phyloP scores from a whole-genome alignment of 768 basidiomycete genomes.

The Leccinellum rugosiceps region DNA sequence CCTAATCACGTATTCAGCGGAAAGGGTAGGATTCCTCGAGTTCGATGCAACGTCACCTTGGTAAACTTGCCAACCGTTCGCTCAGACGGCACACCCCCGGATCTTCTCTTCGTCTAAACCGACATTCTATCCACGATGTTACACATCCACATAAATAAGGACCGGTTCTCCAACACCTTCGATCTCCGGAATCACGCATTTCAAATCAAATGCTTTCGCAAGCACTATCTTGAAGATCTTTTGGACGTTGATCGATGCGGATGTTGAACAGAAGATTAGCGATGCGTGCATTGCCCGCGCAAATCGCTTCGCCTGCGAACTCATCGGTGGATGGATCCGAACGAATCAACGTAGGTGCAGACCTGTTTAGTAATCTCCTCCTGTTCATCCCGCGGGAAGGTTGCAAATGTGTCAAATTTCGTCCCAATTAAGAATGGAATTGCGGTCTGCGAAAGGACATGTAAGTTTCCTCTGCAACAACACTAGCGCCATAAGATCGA shows the following conservation, averaged over 20 bases:
- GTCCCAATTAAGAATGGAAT: constrained; percentile 99
- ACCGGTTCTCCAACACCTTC: constrained; percentile 96
- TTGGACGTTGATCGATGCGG: constrained; percentile 98
- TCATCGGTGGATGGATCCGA: constrained; percentile 5
- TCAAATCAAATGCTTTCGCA: constrained; percentile 96
- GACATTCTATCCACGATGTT: constrained; percentile 30
- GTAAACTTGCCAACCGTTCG: constrained; percentile 7
- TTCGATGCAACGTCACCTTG: constrained; percentile 31
- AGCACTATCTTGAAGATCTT: constrained; percentile 99
- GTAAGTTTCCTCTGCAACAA: constrained; percentile 17
- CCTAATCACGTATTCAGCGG: constrained; percentile 18
- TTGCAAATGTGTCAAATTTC: constrained; percentile 96
- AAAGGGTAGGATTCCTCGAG: constrained; percentile 9
- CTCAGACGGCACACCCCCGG: constrained; percentile 15
- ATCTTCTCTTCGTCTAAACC: constrained; percentile 15
- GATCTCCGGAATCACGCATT: constrained; percentile 98
- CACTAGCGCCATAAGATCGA: constrained; percentile 4
- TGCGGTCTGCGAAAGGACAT: constrained; percentile 63
- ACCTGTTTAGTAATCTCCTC: constrained; percentile 99
- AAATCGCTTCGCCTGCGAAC: constrained; percentile 85
- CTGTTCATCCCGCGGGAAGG: constrained; percentile 95
- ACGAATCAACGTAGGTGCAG: constrained; percentile 17
- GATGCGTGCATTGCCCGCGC: constrained; percentile 99
- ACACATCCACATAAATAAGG: constrained; percentile 82
- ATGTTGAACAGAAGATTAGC: constrained; percentile 98